Percentiles rank a stretch among this genome's conserved stretches.
Conservation (phyloP, 768 basidiomycete genomes). For the Tulasnella sp. region DNA sequence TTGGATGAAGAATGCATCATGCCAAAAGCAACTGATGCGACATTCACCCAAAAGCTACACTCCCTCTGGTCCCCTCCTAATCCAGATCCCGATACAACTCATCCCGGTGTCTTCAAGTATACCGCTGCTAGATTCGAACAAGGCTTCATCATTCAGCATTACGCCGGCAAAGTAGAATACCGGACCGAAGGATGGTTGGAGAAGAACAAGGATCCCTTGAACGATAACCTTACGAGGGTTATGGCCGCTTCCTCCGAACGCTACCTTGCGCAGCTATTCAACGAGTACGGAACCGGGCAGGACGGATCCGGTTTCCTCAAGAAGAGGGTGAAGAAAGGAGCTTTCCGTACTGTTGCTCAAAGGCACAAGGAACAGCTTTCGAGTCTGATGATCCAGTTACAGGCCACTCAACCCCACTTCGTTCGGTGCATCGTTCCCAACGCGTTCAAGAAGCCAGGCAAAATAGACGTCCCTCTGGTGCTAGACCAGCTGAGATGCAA, state of each 20-base stretch:
- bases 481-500: conserved; percentile 95
- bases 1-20: conserved; percentile 99
- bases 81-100: conserved; percentile 31
- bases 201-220: conserved; percentile 98
- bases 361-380: conserved; percentile 91
- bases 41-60: conserved; percentile 87
- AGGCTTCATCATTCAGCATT: conserved; percentile 86
- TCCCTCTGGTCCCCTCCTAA: conserved; percentile 47
- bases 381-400: conserved; percentile 80
- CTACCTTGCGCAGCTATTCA: conserved; percentile 71
- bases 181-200: conserved; percentile 93
- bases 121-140: conserved; percentile 78
- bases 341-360: conserved; percentile 91
- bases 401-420: conserved; percentile 94
- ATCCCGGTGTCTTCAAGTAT: conserved; percentile 75
- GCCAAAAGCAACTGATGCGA: conserved; percentile 94
- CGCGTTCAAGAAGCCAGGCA: conserved; percentile 73
- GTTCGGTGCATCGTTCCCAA: conserved; percentile 98
- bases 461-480: conserved; percentile 86
- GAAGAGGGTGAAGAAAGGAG: conserved; percentile 86
- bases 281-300: conserved; percentile 54
- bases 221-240: conserved; percentile 86
- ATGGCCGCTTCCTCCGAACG: conserved; percentile 69
- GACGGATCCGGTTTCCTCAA: conserved; percentile 28
- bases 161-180: conserved; percentile 95